Conservation (phyloP, 2,329 filamentous ascomycete species). For the Trichoderma gracile region DNA sequence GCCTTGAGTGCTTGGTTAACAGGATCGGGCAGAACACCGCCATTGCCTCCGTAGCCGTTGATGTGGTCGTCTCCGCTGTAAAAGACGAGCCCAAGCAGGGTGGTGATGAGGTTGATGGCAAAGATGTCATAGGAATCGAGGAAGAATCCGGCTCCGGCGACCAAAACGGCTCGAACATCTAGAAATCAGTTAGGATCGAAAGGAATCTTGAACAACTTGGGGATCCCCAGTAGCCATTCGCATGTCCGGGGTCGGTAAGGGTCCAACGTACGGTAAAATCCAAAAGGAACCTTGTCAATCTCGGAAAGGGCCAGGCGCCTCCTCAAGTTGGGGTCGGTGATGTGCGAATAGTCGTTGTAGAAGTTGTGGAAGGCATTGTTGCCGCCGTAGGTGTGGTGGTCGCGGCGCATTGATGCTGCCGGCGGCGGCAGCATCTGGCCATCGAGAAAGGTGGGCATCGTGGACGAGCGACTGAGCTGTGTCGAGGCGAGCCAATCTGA, state of each 20-base stretch:
- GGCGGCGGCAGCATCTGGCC: conserved; percentile 48
- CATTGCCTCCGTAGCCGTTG: conserved; percentile 53
- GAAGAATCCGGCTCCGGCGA: conserved; percentile 82
- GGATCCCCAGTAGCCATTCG: too few species aligned
- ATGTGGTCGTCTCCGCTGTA: conserved; percentile 54
- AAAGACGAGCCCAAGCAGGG: conserved; percentile 74
- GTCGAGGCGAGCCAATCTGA: background rate
- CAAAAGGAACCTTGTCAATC: conserved; percentile 76
- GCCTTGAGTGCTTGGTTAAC: conserved; percentile 77
- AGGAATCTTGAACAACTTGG: too few species aligned
- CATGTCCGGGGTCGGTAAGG: background rate
- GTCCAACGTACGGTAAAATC: conserved; percentile 60
- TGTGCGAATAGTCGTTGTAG: conserved; percentile 66
- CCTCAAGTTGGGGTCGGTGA: conserved; percentile 72
- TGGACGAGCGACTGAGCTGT: conserved; percentile 18
- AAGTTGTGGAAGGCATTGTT: conserved; percentile 75
- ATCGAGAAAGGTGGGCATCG: conserved; percentile 38
- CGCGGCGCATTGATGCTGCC: conserved; percentile 36
- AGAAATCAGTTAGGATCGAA: background rate
- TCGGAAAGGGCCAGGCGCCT: conserved; percentile 74
- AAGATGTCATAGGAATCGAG: conserved; percentile 82
- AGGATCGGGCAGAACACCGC: conserved; percentile 60
- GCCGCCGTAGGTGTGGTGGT: conserved; percentile 56
- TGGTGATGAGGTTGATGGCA: conserved; percentile 72
- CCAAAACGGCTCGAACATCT: conserved; percentile 70